A percentile compares a stretch with the other conserved stretches of the same genome.
phyloP scores from a whole-genome alignment of 139 green algal species.

The Astrephomene gubernaculifera region DNA sequence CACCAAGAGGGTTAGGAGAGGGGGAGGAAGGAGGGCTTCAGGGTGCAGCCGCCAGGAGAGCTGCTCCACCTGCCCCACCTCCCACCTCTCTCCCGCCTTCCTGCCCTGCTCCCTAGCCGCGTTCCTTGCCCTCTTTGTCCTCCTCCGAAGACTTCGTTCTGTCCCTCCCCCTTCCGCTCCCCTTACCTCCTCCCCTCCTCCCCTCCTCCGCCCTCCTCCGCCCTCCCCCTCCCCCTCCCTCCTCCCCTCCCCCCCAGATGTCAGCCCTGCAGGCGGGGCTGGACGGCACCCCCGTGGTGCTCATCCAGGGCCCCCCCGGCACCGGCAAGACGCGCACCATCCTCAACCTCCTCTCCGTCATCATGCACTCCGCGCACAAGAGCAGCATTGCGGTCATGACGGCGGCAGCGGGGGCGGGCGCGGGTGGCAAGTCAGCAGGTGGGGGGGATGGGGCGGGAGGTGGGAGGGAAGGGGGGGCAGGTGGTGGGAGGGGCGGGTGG shows the following conservation, averaged over 20 bases:
- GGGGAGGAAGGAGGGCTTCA: too few species aligned
- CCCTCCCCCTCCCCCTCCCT: neutral
- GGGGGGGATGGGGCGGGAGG: neutral
- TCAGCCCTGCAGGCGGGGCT: conserved; percentile 72
- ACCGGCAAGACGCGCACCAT: conserved; percentile 96
- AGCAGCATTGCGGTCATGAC: conserved; percentile 52
- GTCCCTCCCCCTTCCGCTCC: neutral
- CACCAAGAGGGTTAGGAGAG: too few species aligned
- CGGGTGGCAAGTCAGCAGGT: neutral
- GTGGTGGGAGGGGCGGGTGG: neutral
- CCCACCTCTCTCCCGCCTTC: too few species aligned
- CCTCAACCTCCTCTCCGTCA: conserved; percentile 86
- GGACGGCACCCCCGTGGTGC: conserved; percentile 78
- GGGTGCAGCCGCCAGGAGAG: too few species aligned
- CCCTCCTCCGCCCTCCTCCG: neutral
- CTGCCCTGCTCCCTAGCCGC: too few species aligned
- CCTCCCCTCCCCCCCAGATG: neutral
- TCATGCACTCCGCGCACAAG: conserved; percentile 85
- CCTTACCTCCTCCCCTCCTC: neutral
- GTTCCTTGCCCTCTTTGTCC: too few species aligned
- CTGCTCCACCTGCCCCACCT: too few species aligned
- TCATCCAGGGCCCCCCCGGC: conserved; percentile 79
- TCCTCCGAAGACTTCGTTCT: too few species aligned
- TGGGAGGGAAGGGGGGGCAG: too few species aligned
- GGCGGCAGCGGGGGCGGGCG: neutral